A percentile compares a stretch with the other conserved stretches of the same genome.
phyloP scores from a whole-genome alignment of 805 yeast species.

The Yamadazyma philogaea region DNA sequence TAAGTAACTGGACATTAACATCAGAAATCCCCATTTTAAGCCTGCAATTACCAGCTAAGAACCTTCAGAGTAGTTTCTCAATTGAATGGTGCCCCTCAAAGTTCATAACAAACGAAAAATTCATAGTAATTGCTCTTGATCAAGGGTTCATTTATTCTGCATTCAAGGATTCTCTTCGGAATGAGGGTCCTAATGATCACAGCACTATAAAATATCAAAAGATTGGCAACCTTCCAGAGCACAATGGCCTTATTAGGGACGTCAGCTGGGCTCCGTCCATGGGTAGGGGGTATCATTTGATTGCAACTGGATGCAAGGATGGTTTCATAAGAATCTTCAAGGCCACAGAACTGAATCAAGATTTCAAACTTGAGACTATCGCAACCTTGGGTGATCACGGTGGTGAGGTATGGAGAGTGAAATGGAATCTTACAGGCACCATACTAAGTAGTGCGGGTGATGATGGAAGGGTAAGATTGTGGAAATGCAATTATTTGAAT shows the following conservation, averaged over 20 bases:
- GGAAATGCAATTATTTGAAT: constrained; percentile 85
- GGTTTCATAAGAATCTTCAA: constrained; percentile 87
- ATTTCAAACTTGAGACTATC: constrained; percentile 51
- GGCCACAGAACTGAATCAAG: constrained; percentile 46
- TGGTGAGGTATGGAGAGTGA: constrained; percentile 93
- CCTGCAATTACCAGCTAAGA: constrained; percentile 68
- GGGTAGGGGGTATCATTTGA: constrained; percentile 82
- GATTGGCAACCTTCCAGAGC: constrained; percentile 73
- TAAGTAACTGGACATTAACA: constrained; percentile 75
- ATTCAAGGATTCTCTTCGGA: constrained; percentile 7
- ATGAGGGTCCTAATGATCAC: constrained; percentile 13
- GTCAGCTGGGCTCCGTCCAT: constrained; percentile 96
- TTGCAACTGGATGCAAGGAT: constrained; percentile 96
- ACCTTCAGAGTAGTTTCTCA: constrained; percentile 80
- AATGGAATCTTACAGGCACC: constrained; percentile 94
- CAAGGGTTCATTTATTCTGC: constrained; percentile 72
- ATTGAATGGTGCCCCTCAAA: constrained; percentile 89
- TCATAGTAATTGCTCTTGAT: constrained; percentile 82
- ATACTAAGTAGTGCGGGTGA: constrained; percentile 92
- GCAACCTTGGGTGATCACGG: constrained; percentile 74
- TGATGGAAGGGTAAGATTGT: constrained; percentile 85
- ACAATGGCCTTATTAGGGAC: constrained; percentile 79
- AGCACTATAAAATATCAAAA: constrained; percentile 34
- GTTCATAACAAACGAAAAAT: constrained; percentile 67
- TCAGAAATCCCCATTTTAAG: constrained; percentile 65